Percentiles rank a stretch among this genome's conserved stretches.
These are phyloP conservation scores for Xylaria sp. DNA, from an alignment of 2,329 filamentous ascomycete species.

Conservation along the genomic window DNA sequence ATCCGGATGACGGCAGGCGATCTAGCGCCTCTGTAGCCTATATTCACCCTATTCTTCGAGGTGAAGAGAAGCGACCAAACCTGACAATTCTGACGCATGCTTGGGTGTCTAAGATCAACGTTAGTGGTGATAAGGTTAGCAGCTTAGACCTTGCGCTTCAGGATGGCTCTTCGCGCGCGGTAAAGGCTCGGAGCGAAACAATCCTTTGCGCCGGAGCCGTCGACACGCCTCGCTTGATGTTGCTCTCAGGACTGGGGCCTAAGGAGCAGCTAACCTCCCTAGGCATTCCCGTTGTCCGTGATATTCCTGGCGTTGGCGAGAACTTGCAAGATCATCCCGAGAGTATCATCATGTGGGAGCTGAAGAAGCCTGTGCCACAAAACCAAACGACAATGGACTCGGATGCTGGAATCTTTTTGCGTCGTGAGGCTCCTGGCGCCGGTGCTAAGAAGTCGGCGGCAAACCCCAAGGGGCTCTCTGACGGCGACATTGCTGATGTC, in stretches of 20 bases:
- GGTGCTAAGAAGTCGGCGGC: conserved; percentile 63
- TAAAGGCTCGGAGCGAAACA: conserved; percentile 78
- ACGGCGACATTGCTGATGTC: conserved; percentile 82
- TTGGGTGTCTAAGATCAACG: conserved; percentile 85
- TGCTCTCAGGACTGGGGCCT: conserved; percentile 68
- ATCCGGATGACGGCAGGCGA: conserved; percentile 85
- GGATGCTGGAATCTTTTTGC: conserved; percentile 88
- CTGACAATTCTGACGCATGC: conserved; percentile 87
- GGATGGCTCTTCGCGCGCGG: conserved; percentile 62
- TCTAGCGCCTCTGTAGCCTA: conserved; percentile 92
- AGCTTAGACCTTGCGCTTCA: conserved; percentile 75
- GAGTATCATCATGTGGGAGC: conserved; percentile 76
- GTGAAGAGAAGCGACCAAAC: conserved; percentile 84
- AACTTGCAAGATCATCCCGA: conserved; percentile 71
- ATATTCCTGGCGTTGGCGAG: conserved; percentile 69
- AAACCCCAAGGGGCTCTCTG: conserved; percentile 62
- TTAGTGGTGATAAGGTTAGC: conserved; percentile 75
- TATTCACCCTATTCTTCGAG: conserved; percentile 88
- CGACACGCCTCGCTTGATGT: conserved; percentile 77
- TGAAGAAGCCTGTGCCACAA: conserved; percentile 79
- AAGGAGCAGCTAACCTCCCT: conserved; percentile 64
- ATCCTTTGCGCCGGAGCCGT: conserved; percentile 84
- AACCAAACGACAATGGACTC: conserved; percentile 93
- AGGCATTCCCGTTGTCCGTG: conserved; percentile 65
- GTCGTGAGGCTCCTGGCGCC: conserved; percentile 78